Percentiles rank a stretch among this genome's conserved stretches.
Conservation (phyloP, 108 stramenopile species). For the Pseudonitzschia pungens region DNA sequence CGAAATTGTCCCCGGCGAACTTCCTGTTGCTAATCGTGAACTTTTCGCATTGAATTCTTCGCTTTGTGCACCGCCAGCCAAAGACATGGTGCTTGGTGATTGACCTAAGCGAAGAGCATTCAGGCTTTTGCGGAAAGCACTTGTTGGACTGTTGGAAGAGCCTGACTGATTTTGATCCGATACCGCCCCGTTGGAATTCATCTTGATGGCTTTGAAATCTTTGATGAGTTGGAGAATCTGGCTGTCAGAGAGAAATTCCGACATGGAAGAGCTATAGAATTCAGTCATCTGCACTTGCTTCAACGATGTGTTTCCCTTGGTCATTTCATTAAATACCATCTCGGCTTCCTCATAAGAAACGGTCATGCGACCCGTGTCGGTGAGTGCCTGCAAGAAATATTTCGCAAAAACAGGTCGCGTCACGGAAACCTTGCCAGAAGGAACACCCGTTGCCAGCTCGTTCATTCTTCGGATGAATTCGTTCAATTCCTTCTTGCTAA, state of each 20-base stretch:
- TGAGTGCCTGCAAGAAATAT: conserved; percentile 40
- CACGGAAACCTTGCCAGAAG: conserved; percentile 5
- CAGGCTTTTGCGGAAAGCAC: background rate
- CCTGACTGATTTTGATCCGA: too few species aligned
- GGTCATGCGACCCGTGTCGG: conserved; percentile 26
- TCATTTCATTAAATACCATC: conserved; percentile 30
- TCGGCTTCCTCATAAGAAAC: conserved; percentile 39
- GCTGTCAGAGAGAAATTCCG: conserved; percentile 39
- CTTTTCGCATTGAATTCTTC: too few species aligned
- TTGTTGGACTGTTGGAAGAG: background rate
- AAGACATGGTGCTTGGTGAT: background rate
- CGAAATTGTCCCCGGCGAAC: background rate
- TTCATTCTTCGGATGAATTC: conserved; percentile 44
- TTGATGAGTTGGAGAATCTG: conserved; percentile 39
- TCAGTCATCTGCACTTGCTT: conserved; percentile 5
- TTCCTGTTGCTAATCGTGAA: background rate
- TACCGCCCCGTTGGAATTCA: background rate
- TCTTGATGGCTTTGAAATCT: conserved; percentile 15
- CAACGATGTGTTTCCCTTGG: background rate
- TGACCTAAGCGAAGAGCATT: background rate
- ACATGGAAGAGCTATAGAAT: conserved; percentile 35
- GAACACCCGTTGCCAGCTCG: conserved; percentile 2
- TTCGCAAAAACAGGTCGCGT: conserved; percentile 37
- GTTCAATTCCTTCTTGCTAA: conserved; percentile 27
- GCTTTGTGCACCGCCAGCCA: background rate